A percentile compares a stretch with the other conserved stretches of the same genome.
These are phyloP conservation scores for Cicer judaicum DNA, from an alignment of 306 rosid species.

Conservation along the genomic window DNA sequence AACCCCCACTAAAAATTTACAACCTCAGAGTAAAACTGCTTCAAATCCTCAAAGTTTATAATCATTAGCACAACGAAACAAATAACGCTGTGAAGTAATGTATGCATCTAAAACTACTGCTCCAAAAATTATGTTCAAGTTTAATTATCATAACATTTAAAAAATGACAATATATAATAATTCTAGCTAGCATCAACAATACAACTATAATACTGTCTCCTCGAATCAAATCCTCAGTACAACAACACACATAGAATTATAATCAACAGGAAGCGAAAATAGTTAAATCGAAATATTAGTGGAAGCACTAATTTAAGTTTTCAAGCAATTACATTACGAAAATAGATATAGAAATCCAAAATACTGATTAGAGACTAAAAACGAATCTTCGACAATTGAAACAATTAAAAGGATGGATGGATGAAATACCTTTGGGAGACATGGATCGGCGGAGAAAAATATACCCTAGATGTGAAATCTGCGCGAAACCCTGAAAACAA, in stretches of 20 bases:
- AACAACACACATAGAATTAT: neutral
- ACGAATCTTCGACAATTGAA: neutral
- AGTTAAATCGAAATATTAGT: neutral
- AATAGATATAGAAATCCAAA: neutral
- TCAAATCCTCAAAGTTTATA: neutral
- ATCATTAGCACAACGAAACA: neutral
- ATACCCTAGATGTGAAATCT: conserved; percentile 33
- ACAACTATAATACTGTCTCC: neutral
- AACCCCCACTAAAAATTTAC: neutral
- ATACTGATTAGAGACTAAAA: neutral
- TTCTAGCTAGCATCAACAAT: neutral
- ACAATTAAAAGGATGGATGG: neutral
- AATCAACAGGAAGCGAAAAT: neutral
- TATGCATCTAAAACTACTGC: neutral
- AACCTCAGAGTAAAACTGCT: conserved; percentile 1
- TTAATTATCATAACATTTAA: too few species aligned
- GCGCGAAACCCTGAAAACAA: conserved; percentile 33
- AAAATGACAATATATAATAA: neutral
- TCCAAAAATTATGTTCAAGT: neutral
- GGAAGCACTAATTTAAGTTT: neutral
- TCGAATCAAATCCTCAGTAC: neutral
- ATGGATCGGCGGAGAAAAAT: conserved; percentile 45
- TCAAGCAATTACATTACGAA: neutral
- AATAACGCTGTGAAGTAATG: neutral
- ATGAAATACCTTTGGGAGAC: conserved; percentile 72